Percentiles rank a stretch among this genome's conserved stretches.
Conservation (phyloP, 306 rosid genomes). For the Clitoria ternatea region DNA sequence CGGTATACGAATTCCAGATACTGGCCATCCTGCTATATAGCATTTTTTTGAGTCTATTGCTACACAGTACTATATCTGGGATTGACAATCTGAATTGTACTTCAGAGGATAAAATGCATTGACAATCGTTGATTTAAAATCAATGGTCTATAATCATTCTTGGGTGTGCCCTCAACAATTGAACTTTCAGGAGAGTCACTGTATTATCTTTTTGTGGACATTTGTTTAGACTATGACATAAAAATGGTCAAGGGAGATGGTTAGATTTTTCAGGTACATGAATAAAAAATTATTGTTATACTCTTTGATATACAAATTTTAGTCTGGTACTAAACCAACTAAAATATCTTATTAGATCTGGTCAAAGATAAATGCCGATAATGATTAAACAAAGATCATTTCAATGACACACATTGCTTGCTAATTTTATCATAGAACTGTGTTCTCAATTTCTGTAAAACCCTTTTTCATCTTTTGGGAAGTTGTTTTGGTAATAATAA, state of each 20-base stretch:
- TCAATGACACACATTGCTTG: not conserved
- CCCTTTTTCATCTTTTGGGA: not conserved
- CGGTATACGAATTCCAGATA: too few relatives aligned
- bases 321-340: not conserved
- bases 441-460: not conserved
- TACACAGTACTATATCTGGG: too few relatives aligned
- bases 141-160: not conserved
- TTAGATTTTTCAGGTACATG: not conserved
- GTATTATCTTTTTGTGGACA: not conserved
- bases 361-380: not conserved
- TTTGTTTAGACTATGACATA: conserved; percentile 4
- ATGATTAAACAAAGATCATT: conserved; percentile 9
- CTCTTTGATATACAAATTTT: not conserved
- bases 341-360: not conserved
- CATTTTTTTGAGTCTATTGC: too few relatives aligned
- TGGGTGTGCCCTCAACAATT: not conserved
- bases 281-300: not conserved
- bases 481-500: not conserved
- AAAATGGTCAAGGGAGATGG: not conserved
- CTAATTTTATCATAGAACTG: not conserved
- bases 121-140: too few relatives aligned
- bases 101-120: too few relatives aligned
- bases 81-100: too few relatives aligned
- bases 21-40: too few relatives aligned
- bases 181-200: not conserved